Conservation (phyloP, 2,329 filamentous ascomycete species). For the Chrysoporthe puriensis region DNA sequence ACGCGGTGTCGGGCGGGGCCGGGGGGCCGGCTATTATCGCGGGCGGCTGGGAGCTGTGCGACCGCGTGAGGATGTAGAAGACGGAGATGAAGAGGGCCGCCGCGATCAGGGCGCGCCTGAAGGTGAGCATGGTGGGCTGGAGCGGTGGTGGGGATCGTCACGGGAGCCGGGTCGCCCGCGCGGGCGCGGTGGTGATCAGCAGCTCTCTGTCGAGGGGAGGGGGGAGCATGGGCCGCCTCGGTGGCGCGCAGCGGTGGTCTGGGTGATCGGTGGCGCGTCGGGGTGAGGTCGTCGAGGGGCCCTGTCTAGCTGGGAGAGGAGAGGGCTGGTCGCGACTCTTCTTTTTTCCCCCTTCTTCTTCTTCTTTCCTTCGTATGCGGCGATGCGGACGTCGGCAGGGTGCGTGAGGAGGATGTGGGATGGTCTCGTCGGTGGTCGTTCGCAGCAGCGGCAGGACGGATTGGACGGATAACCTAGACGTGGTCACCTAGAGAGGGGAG, state of each 20-base stretch:
- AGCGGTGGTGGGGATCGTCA: background rate
- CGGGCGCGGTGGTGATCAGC: conserved; percentile 3
- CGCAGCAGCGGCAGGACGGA: background rate
- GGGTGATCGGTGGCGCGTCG: background rate
- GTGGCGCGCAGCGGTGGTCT: background rate
- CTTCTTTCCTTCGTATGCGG: background rate
- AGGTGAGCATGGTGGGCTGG: conserved; percentile 70
- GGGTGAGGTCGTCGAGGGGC: no score
- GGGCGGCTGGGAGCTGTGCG: conserved; percentile 49
- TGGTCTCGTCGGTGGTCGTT: background rate
- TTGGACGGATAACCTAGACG: background rate
- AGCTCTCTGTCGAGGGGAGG: background rate
- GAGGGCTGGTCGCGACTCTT: background rate
- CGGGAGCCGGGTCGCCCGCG: conserved; percentile 6
- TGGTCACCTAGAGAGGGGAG: no score
- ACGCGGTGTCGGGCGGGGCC: conserved; percentile 28
- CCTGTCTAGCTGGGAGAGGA: no score
- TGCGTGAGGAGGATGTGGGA: background rate
- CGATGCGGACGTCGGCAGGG: background rate
- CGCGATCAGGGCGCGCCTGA: conserved; percentile 73
- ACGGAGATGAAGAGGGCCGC: conserved; percentile 71
- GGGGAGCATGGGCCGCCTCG: background rate
- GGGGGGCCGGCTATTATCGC: conserved; percentile 38
- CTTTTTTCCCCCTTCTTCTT: no score
- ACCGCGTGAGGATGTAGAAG: conserved; percentile 69